phyloP scores from a whole-genome alignment of 495 filamentous ascomycete genomes.

The Achaetomiella virescens region DNA sequence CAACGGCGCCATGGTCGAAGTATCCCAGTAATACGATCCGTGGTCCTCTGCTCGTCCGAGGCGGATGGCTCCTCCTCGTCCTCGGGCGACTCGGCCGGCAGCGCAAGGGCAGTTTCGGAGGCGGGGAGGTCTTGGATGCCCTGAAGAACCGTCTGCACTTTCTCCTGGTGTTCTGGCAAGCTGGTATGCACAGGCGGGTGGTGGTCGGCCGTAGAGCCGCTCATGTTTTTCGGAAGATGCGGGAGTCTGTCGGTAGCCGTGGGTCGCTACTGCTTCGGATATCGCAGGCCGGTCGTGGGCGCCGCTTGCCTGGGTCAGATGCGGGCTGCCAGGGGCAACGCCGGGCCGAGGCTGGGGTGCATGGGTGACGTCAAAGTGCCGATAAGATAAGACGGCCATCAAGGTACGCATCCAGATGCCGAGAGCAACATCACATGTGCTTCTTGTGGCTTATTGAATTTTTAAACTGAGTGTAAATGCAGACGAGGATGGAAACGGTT shows the following conservation, averaged over 20 bases:
- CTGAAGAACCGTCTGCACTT: background rate
- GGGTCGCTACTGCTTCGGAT: background rate
- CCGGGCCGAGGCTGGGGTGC: background rate
- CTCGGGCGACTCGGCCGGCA: background rate
- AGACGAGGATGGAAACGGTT: too few species aligned
- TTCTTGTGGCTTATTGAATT: too few species aligned
- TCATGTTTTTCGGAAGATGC: background rate
- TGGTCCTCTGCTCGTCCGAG: slow-evolving; percentile 18
- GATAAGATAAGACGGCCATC: background rate
- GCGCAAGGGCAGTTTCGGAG: background rate
- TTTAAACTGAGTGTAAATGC: too few species aligned
- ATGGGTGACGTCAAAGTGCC: background rate
- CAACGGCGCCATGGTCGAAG: slow-evolving; percentile 50
- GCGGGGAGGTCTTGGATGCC: background rate
- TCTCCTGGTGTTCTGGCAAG: background rate
- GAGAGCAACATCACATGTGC: too few species aligned
- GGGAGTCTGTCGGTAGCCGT: background rate
- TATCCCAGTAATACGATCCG: slow-evolving; percentile 44
- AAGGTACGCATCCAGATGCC: too few species aligned
- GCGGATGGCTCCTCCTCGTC: background rate
- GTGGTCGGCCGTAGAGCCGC: background rate
- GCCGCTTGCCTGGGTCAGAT: background rate
- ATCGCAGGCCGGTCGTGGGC: background rate
- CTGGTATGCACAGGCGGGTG: background rate
- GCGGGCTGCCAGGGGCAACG: background rate